These are phyloP conservation scores for Pichia cactophila DNA, from an alignment of 1,139 yeast genomes.

Conservation along the genomic window DNA sequence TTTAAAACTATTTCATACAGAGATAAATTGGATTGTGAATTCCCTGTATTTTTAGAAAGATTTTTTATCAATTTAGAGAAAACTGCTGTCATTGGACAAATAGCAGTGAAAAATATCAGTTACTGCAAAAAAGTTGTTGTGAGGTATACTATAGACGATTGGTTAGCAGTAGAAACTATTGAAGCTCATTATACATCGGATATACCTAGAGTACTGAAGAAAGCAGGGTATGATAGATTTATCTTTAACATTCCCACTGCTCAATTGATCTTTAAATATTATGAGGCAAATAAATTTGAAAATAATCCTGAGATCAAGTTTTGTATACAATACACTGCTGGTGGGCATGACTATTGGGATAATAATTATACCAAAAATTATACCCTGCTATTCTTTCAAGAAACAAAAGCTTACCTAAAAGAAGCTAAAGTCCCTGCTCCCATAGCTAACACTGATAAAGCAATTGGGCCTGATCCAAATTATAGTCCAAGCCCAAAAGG, in stretches of 20 bases:
- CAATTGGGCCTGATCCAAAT: neutral
- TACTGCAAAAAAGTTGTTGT: conserved; percentile 56
- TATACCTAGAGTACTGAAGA: conserved; percentile 43
- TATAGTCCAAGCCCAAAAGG: neutral
- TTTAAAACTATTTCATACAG: conserved; percentile 29
- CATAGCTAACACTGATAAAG: neutral
- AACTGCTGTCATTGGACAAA: conserved; percentile 53
- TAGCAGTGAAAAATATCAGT: conserved; percentile 65
- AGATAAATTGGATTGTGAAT: conserved; percentile 34
- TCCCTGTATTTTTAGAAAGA: conserved; percentile 59
- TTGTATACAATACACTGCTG: conserved; percentile 52
- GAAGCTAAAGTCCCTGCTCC: neutral
- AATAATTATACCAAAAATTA: conserved; percentile 59
- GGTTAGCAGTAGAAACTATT: conserved; percentile 67
- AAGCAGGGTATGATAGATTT: conserved; percentile 49
- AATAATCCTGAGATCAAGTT: conserved; percentile 33
- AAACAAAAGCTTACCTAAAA: conserved; percentile 16
- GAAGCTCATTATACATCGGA: conserved; percentile 60
- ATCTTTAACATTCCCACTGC: conserved; percentile 46
- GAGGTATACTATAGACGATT: conserved; percentile 62
- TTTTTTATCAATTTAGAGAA: conserved; percentile 55
- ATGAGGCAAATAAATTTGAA: conserved; percentile 14
- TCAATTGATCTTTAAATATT: conserved; percentile 20
- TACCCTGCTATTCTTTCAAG: conserved; percentile 35
- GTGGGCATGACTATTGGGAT: conserved; percentile 64